Evolutionary conservation across 2,329 filamentous ascomycete genomes (phyloP).

Genomic region (Fusarium camptoceras): DNA sequence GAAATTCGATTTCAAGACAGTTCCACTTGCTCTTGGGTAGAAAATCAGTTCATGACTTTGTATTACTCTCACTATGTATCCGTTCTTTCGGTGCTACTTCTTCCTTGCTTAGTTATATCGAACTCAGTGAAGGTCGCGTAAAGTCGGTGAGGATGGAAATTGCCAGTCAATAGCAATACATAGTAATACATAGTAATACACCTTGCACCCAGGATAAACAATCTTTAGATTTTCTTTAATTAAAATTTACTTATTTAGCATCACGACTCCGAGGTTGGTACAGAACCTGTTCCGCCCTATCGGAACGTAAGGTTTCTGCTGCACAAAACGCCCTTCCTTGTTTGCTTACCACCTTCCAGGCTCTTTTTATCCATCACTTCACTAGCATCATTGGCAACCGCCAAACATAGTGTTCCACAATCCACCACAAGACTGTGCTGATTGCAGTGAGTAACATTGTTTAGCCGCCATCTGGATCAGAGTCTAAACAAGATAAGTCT

Average conservation of each 20-base stretch:
- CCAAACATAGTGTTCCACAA: not conserved
- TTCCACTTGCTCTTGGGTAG: not conserved
- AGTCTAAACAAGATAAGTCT: not conserved
- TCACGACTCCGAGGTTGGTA: not conserved
- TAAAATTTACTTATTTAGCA: not conserved
- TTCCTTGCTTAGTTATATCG: too few relatives aligned
- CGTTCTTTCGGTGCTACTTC: too few relatives aligned
- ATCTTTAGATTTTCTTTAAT: not conserved
- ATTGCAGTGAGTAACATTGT: not conserved
- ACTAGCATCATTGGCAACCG: rapidly evolving
- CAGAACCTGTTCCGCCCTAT: not conserved
- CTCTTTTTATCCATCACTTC: not conserved
- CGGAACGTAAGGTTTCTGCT: not conserved
- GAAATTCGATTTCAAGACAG: not conserved
- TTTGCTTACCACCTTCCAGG: not conserved
- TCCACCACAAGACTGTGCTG: not conserved
- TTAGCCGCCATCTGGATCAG: not conserved
- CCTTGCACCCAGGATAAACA: rapidly evolving
- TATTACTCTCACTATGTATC: too few relatives aligned
- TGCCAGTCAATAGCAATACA: rapidly evolving
- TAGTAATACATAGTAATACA: not conserved
- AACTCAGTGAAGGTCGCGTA: too few relatives aligned
- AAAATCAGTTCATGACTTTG: not conserved
- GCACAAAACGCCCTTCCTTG: not conserved
- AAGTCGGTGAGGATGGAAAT: too few relatives aligned